Percentiles rank a stretch among this genome's conserved stretches.
Conservation (phyloP, 805 yeast genomes). For the Kodamaea kakaduensis region DNA sequence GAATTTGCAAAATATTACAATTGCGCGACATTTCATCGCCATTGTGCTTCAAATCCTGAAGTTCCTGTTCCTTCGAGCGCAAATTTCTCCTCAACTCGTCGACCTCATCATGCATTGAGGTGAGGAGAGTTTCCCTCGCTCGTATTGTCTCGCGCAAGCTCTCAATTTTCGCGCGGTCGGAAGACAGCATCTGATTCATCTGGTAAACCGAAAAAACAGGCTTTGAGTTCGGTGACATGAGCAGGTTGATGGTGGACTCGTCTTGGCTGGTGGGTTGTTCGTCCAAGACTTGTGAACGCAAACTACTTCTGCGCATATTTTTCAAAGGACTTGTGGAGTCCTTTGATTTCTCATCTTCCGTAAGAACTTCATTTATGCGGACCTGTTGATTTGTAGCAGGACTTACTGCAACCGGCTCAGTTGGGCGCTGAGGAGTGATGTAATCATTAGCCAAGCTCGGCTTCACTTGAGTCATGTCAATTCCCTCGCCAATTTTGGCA, state of each 20-base stretch:
- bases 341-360: slow-evolving; percentile 14
- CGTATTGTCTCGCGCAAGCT: slow-evolving; percentile 8
- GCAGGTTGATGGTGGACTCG: slow-evolving; percentile 29
- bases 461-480: slow-evolving; percentile 17
- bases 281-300: slow-evolving; percentile 2
- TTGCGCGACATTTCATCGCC: slow-evolving; percentile 9
- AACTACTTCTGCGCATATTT: slow-evolving; percentile 6
- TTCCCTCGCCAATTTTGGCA: background rate
- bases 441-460: slow-evolving; percentile 18
- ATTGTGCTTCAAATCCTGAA: slow-evolving; percentile 4
- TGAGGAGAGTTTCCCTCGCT: slow-evolving; percentile 6
- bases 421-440: slow-evolving; percentile 28
- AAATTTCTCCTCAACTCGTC: slow-evolving; percentile 4
- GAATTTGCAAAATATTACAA: slow-evolving; percentile 16
- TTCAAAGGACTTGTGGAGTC: slow-evolving; percentile 27
- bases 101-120: slow-evolving; percentile 5
- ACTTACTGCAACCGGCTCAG: slow-evolving; percentile 29
- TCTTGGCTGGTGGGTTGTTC: slow-evolving; percentile 16
- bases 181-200: slow-evolving; percentile 22
- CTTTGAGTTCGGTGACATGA: slow-evolving; percentile 30
- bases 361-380: slow-evolving; percentile 18
- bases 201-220: slow-evolving; percentile 30
- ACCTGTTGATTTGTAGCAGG: slow-evolving; percentile 25
- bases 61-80: slow-evolving; percentile 7
- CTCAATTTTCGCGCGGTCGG: slow-evolving; percentile 12